These are phyloP conservation scores for Danielia reshetovae DNA, from an alignment of 805 yeast genomes.

Conservation along the genomic window DNA sequence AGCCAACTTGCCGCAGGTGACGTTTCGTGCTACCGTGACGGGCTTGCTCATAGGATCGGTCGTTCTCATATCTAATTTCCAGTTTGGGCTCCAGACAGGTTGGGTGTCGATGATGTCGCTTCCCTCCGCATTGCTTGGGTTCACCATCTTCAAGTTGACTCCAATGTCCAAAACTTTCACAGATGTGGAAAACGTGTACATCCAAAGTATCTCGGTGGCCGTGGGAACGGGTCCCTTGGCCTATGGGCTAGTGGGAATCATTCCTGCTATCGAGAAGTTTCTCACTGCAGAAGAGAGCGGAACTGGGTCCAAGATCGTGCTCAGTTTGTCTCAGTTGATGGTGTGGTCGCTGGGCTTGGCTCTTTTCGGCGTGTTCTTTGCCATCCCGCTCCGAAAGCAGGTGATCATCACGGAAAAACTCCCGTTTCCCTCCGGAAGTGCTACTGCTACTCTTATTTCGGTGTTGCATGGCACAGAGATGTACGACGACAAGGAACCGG, in stretches of 20 bases:
- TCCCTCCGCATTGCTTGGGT: slow-evolving; percentile 88
- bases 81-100: slow-evolving; percentile 94
- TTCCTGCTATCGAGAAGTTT: slow-evolving; percentile 93
- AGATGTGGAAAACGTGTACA: slow-evolving; percentile 91
- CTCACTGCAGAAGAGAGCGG: slow-evolving; percentile 78
- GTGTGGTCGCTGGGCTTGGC: slow-evolving; percentile 87
- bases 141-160: slow-evolving; percentile 66
- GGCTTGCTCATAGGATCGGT: slow-evolving; percentile 86
- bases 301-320: slow-evolving; percentile 31
- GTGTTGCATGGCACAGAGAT: slow-evolving; percentile 75
- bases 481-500: slow-evolving; percentile 27
- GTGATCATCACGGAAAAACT: slow-evolving; percentile 84
- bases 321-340: slow-evolving; percentile 51
- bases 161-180: slow-evolving; percentile 47
- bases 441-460: slow-evolving; percentile 89
- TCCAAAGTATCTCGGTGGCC: slow-evolving; percentile 92
- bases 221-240: slow-evolving; percentile 97
- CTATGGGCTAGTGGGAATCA: slow-evolving; percentile 90
- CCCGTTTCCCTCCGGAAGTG: slow-evolving; percentile 92
- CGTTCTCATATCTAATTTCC: slow-evolving; percentile 85
- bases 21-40: slow-evolving; percentile 66
- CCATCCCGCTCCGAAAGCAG: slow-evolving; percentile 81
- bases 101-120: slow-evolving; percentile 99
- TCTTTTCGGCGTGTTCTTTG: slow-evolving; percentile 93
- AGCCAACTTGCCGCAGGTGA: slow-evolving; percentile 58